phyloP scores from a whole-genome alignment of 2,329 filamentous ascomycete species.

The Zymoseptoria passerinii region DNA sequence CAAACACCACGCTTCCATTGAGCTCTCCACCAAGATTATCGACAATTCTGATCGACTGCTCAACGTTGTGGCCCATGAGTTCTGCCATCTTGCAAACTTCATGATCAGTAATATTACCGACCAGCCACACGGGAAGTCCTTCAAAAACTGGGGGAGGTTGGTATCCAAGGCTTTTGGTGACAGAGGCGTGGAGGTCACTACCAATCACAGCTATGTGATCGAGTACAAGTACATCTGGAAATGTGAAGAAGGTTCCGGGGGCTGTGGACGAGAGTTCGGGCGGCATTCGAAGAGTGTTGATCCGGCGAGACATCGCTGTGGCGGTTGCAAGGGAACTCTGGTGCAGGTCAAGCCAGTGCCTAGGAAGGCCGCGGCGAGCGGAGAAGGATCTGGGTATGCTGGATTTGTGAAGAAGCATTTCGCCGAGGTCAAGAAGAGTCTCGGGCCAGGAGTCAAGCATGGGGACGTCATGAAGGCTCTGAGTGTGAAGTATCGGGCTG shows the following conservation, averaged over 20 bases:
- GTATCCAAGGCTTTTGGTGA: constrained; percentile 50
- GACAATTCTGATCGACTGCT: constrained; percentile 66
- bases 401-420: constrained; percentile 61
- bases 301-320: constrained; percentile 61
- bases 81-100: constrained; percentile 88
- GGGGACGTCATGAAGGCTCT: constrained; percentile 63
- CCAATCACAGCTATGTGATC: constrained; percentile 82
- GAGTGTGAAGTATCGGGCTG: constrained; percentile 52
- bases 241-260: constrained; percentile 43
- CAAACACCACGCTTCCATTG: constrained; percentile 60
- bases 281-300: constrained; percentile 83
- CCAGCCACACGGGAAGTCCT: constrained; percentile 74
- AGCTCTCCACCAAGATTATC: constrained; percentile 83
- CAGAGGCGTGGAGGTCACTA: constrained; percentile 68
- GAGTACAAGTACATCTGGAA: constrained; percentile 88
- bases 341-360: constrained; percentile 74
- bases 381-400: constrained; percentile 41
- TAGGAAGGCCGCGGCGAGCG: constrained; percentile 30
- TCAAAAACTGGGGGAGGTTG: constrained; percentile 65
- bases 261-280: constrained; percentile 65
- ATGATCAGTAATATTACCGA: constrained; percentile 70
- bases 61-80: constrained; percentile 93
- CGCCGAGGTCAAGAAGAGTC: constrained; percentile 48
- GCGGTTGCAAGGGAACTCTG: constrained; percentile 59
- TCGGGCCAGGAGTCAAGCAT: constrained; percentile 48